phyloP scores from a whole-genome alignment of 2,329 filamentous ascomycete genomes.

The Colletotrichum acutatum region DNA sequence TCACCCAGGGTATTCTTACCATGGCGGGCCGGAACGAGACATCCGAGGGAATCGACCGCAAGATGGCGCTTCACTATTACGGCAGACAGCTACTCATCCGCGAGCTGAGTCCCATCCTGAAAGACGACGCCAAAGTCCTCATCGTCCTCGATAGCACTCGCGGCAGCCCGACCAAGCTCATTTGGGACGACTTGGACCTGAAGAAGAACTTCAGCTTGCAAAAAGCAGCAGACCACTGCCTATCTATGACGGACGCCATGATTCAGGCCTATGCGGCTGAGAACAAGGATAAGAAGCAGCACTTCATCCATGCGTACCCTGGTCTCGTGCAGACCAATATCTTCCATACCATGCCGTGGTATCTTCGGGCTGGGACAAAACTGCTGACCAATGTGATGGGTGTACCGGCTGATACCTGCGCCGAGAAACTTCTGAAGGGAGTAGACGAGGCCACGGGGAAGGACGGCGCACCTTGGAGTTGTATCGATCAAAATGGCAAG shows the following conservation, averaged over 20 bases:
- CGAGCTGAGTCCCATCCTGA: conserved; percentile 51
- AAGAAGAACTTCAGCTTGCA: conserved; percentile 45
- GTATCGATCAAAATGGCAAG: conserved; percentile 44
- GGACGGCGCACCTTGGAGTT: conserved; percentile 40
- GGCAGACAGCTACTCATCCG: conserved; percentile 54
- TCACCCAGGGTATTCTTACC: conserved; percentile 52
- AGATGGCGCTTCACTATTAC: conserved; percentile 59
- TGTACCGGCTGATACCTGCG: conserved; percentile 42
- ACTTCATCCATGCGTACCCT: conserved; percentile 54
- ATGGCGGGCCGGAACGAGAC: conserved; percentile 51
- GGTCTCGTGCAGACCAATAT: conserved; percentile 50
- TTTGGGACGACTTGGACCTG: conserved; percentile 54
- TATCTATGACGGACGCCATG: conserved; percentile 52
- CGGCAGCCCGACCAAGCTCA: conserved; percentile 47
- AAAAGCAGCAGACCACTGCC: conserved; percentile 49
- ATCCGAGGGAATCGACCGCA: conserved; percentile 55
- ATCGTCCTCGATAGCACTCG: conserved; percentile 47
- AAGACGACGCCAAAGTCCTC: conserved; percentile 49
- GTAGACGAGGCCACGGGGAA: conserved; percentile 33
- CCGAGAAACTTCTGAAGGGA: conserved; percentile 42
- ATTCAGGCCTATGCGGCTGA: conserved; percentile 46
- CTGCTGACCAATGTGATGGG: conserved; percentile 38
- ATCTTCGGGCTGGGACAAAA: conserved; percentile 36
- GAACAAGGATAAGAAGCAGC: conserved; percentile 38
- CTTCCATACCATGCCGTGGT: conserved; percentile 44